Percentiles rank a stretch among this genome's conserved stretches.
Conservation (phyloP, 257 asterid genomes). For the Gynochthodes officinalis region DNA sequence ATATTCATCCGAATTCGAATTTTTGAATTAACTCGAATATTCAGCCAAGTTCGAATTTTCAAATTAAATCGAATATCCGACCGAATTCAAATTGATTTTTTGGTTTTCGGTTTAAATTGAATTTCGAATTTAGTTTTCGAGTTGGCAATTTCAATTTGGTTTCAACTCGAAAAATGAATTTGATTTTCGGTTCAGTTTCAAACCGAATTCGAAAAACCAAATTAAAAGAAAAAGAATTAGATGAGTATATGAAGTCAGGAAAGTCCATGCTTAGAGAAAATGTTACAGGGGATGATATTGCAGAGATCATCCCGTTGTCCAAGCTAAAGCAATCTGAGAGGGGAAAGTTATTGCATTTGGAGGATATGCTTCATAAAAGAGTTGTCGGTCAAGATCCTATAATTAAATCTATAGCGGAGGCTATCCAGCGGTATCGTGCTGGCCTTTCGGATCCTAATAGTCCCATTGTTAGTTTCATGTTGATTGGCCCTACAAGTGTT, state of each 20-base stretch:
- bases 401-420: constrained; percentile 78
- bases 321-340: constrained; percentile 79
- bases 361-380: constrained; percentile 72
- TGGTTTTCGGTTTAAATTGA: too few species aligned
- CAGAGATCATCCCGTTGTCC: constrained; percentile 86
- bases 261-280: constrained; percentile 91
- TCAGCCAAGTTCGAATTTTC: too few species aligned
- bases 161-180: too few species aligned
- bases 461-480: constrained; percentile 95
- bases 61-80: too few species aligned
- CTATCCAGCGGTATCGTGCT: constrained; percentile 83
- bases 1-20: too few species aligned
- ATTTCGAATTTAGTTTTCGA: too few species aligned
- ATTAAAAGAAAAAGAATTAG: constrained; percentile 66
- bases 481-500: constrained; percentile 97
- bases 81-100: too few species aligned
- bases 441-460: constrained; percentile 95
- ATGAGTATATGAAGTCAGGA: constrained; percentile 74
- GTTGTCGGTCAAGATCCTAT: constrained; percentile 91
- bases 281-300: constrained; percentile 71
- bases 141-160: too few species aligned
- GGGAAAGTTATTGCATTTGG: constrained; percentile 75
- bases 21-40: too few species aligned
- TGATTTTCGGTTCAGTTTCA: too few species aligned
- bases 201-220: too few species aligned